Base-by-base conservation (phyloP, 108 stramenopile species). In the Fistulifera pelliculosa region DNA sequence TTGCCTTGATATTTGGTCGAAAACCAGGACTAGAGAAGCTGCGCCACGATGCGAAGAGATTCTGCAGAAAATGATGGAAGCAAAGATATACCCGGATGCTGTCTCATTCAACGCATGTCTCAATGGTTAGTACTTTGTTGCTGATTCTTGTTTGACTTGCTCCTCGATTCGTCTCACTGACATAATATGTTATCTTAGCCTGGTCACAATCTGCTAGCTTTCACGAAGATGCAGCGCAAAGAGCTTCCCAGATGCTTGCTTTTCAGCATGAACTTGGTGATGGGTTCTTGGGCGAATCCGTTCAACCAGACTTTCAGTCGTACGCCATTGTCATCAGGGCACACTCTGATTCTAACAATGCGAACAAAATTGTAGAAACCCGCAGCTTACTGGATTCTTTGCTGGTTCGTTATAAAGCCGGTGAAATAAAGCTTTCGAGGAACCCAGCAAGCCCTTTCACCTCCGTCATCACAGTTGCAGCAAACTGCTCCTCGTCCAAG, bases 61-160 rank as follows among this genome's bases (percentile, higher is more conserved):
- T 12, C 54, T 75, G 12, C 48, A 69, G 13, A 45, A 43, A 11
- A 72, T 79, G 67, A 22, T 51, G 26, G 50, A 23, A 51, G 19
- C 2, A 6, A n/a, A 27, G 22, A 27, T 51, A n/a, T n/a, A 16
- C n/a, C 50, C 50, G 2, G 26, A 51, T 42, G 39, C 47, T 15
- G 27, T 58, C 4, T 72, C 70, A 26, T 64, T 79, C 45, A 75
- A 79, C 49, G 71, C 71, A 0, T 59, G 63, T 26, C 60, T 79
- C 49, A 67, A 68, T 13, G 78, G 70, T 5, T 70, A 62, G 69
- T 31, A 49, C 23, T 3, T 6, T 35, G 31, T 35, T n/a, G n/a
- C n/a, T n/a, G n/a, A n/a, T n/a, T n/a, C n/a, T n/a, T n/a, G n/a
- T n/a, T n/a, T n/a, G n/a, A n/a, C n/a, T 39, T 77, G 38, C 28